A percentile compares a stretch with the other conserved stretches of the same genome.
Evolutionary conservation across 345 rosid genomes (phyloP).

Genomic region (Corchorus capsularis): DNA sequence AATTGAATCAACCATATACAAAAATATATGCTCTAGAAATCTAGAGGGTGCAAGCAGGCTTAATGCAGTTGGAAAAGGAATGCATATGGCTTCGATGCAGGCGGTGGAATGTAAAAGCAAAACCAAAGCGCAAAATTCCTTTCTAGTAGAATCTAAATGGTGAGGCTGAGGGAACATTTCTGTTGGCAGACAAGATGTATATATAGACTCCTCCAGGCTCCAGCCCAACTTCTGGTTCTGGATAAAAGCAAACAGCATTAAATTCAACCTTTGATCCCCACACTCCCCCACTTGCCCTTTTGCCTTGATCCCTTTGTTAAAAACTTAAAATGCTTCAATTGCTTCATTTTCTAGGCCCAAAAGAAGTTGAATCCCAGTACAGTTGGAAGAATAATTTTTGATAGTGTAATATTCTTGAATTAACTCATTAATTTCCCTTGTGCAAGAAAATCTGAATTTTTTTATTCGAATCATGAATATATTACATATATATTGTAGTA

Average conservation of each 20-base stretch:
- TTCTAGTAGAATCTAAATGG: background rate
- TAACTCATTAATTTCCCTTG: background rate
- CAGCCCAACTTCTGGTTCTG: background rate
- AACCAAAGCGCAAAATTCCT: background rate
- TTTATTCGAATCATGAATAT: too few species aligned
- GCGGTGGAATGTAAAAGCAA: background rate
- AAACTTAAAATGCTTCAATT: background rate
- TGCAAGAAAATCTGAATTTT: background rate
- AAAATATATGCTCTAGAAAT: background rate
- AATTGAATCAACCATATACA: too few species aligned
- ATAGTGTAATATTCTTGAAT: too few species aligned
- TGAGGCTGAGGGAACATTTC: background rate
- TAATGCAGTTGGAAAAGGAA: background rate
- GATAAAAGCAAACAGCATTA: background rate
- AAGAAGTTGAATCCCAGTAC: background rate
- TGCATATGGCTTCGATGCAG: background rate
- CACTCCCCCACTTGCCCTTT: slow-evolving; percentile 1
- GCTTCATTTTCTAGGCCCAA: background rate
- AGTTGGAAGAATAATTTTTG: background rate
- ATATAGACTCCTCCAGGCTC: too few species aligned
- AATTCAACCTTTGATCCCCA: background rate
- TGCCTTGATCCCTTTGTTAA: background rate
- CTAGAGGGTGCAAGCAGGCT: too few species aligned
- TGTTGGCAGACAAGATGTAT: background rate
- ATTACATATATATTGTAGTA: too few species aligned